Conservation (phyloP, 139 green algal genomes). For the Chlorella sp. region DNA sequence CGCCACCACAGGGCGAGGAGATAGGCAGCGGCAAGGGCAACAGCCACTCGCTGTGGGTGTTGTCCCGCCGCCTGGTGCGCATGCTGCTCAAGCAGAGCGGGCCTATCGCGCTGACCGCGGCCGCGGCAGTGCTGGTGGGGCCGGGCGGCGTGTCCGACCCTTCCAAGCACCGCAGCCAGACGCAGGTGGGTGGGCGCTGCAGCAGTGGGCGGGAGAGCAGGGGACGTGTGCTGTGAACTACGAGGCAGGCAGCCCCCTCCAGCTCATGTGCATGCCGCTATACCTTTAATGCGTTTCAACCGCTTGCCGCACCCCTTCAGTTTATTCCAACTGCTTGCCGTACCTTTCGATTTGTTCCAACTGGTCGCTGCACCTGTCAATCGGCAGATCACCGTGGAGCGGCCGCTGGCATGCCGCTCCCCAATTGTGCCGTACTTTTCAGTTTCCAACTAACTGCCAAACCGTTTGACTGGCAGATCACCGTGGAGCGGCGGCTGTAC, state of each 20-base stretch:
- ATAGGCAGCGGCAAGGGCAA: conserved; percentile 27
- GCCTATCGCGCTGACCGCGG: conserved; percentile 44
- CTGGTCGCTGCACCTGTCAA: neutral
- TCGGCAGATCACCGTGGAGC: conserved; percentile 53
- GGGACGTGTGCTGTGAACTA: neutral
- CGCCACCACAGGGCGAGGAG: neutral
- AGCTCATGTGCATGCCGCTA: neutral
- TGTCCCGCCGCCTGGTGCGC: conserved; percentile 51
- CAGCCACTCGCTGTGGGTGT: conserved; percentile 54
- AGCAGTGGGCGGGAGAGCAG: too few relatives aligned
- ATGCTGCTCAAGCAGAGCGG: conserved; percentile 51
- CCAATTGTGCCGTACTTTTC: neutral
- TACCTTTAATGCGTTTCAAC: neutral
- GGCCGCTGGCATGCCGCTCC: too few relatives aligned
- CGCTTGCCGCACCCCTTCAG: neutral
- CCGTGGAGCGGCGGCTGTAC: conserved; percentile 67
- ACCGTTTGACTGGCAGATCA: conserved; percentile 36
- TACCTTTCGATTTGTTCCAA: neutral
- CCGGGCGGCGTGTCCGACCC: conserved; percentile 30
- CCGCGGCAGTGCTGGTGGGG: conserved; percentile 43
- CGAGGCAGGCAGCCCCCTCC: neutral
- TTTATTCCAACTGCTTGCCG: neutral
- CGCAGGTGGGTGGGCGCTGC: neutral
- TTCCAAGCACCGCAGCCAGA: conserved; percentile 44
- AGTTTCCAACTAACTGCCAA: neutral